These are phyloP conservation scores for Chaetomium sp. DNA, from an alignment of 2,329 filamentous ascomycete species.

Conservation along the genomic window DNA sequence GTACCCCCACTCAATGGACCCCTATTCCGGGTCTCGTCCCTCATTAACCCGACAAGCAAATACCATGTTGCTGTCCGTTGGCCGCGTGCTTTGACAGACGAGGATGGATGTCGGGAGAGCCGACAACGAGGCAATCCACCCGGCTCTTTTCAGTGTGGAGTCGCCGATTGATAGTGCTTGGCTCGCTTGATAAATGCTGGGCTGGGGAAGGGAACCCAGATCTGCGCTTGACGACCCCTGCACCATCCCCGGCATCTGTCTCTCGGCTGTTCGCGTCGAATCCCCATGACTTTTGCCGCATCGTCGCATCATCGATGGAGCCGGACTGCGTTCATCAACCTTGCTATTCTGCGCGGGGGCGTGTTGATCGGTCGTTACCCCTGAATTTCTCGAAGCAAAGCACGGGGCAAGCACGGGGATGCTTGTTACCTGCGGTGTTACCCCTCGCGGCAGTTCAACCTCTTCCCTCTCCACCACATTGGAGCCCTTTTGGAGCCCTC, in stretches of 20 bases:
- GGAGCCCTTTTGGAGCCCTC: background rate
- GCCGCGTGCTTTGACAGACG: background rate
- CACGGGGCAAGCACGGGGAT: background rate
- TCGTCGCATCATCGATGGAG: background rate
- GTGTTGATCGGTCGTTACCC: background rate
- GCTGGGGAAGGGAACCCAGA: constrained; percentile 15
- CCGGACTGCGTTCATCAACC: background rate
- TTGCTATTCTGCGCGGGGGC: background rate
- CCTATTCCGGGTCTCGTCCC: constrained; percentile 3
- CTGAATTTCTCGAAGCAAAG: constrained; percentile 8
- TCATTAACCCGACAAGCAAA: constrained; percentile 7
- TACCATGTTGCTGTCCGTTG: background rate
- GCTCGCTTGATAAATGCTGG: background rate
- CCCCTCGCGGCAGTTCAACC: constrained; percentile 20
- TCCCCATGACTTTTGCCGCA: constrained; percentile 7
- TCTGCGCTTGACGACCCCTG: constrained; percentile 13
- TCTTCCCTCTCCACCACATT: constrained; percentile 7
- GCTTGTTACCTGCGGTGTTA: constrained; percentile 10
- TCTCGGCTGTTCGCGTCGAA: constrained; percentile 12
- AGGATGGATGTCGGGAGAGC: constrained; percentile 3
- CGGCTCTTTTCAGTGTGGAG: background rate
- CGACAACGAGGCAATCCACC: background rate
- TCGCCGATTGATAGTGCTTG: background rate
- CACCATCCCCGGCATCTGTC: constrained; percentile 3
- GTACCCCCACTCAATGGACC: constrained; percentile 1